Evolutionary conservation across 805 yeast genomes (phyloP), one percentile per base, ranked within the genome.

Genomic region (Middelhovenomyces tepae): DNA sequence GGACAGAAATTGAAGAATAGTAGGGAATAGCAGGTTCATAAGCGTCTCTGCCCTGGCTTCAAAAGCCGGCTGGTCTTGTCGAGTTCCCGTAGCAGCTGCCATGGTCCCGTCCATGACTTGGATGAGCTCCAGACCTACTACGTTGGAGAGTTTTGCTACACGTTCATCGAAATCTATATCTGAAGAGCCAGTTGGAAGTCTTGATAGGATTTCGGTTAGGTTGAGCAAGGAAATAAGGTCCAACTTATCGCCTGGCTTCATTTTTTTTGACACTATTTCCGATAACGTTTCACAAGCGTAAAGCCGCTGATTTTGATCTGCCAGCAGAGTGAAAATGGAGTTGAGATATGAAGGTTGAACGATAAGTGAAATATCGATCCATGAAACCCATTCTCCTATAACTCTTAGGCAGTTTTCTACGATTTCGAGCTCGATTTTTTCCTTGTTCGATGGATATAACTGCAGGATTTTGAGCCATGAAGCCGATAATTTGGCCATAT

Each of bases 281-380:
- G 62, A 53, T 21, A 78, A 56, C 1, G 83, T 67, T 22, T 54
- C 64, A 28, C 63, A 60, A 19, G 93, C 78, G 18, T 74, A 65
- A 32, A 71, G 62, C 38, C 78, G 71, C 20, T 53, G 47, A 32
- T 73, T 71, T 15, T 55, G 57, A 37, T 54, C 57, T 34, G 65
- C 66, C 42, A 85, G 63, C 48, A 69, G 77, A 38, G 67, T 70
- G 48, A 74, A 78, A 29, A 85, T 67, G 22, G 71, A 51, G 17
- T 64, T 57, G 46, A 83, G 60, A 44, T 71, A 76, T 15, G 71
- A 71, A 21, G 70, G 66, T 31, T 73, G 73, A 19, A 86, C 67
- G 35, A 89, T 73, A 45, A 84, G 63, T 35, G 77, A 65, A 40
- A 87, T 76, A 53, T 84, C 93, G 54, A 87, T 84, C 98, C 99